Percentiles rank a stretch among this genome's conserved stretches.
phyloP scores from a whole-genome alignment of 1,139 yeast species.

The Taphrina pruni region DNA sequence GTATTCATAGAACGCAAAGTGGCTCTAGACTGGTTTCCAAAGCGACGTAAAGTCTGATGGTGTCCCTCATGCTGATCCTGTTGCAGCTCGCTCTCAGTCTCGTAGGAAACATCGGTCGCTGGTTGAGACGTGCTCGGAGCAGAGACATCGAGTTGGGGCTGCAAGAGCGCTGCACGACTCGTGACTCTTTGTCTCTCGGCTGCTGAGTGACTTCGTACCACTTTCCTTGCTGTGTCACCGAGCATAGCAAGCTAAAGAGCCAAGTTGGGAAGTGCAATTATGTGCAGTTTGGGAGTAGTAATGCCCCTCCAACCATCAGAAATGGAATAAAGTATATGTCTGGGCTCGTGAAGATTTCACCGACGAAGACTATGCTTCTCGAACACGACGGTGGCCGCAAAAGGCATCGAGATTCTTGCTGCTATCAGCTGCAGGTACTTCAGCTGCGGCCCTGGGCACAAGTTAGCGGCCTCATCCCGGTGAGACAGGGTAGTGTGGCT shows the following conservation, averaged over 20 bases:
- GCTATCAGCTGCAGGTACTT: too few species aligned
- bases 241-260: background rate
- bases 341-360: too few species aligned
- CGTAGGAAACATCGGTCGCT: background rate
- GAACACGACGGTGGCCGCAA: too few species aligned
- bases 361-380: too few species aligned
- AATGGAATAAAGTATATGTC: too few species aligned
- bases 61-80: background rate
- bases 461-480: too few species aligned
- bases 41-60: slow-evolving; percentile 11
- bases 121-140: background rate
- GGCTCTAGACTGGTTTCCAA: slow-evolving; percentile 20
- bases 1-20: slow-evolving; percentile 25
- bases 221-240: too few species aligned
- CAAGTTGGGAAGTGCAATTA: background rate
- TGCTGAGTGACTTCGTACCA: background rate
- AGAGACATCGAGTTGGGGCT: background rate
- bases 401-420: too few species aligned
- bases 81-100: background rate
- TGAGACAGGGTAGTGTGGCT: too few species aligned
- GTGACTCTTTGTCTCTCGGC: slow-evolving; percentile 10
- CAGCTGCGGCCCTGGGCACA: too few species aligned
- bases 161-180: slow-evolving; percentile 23
- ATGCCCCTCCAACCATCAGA: too few species aligned
- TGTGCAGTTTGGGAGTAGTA: background rate